These are phyloP conservation scores for Phytophthora pini DNA, from an alignment of 352 stramenopile genomes.

Conservation along the genomic window DNA sequence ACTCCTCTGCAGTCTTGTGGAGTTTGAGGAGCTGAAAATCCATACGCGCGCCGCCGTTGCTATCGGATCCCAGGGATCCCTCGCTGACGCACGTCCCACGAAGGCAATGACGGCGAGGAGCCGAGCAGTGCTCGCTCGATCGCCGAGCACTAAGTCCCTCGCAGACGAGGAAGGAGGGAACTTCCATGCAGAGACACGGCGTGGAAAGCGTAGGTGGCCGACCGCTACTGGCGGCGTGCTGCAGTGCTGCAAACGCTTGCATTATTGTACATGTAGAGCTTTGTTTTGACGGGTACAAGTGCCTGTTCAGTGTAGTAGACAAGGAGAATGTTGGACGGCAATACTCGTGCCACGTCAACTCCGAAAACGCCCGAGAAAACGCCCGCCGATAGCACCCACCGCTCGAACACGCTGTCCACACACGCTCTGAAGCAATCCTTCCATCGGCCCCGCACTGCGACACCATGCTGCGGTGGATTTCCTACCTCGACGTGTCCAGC, in stretches of 20 bases:
- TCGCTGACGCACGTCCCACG: conserved; percentile 30
- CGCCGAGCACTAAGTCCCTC: neutral
- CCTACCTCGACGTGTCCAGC: conserved; percentile 8
- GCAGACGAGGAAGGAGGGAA: conserved; percentile 49
- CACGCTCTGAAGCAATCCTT: neutral
- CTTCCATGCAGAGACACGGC: conserved; percentile 29
- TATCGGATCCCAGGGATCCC: conserved; percentile 11
- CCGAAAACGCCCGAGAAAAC: conserved; percentile 2
- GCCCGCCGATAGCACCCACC: conserved; percentile 8
- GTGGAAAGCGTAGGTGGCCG: conserved; percentile 35
- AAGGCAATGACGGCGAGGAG: neutral
- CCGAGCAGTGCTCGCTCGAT: no score
- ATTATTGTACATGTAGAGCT: neutral
- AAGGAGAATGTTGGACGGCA: neutral
- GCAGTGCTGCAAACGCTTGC: neutral
- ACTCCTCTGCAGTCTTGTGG: conserved; percentile 1
- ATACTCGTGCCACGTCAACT: conserved; percentile 3
- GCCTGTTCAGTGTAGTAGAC: neutral
- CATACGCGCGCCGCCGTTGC: neutral
- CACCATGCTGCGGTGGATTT: conserved; percentile 15
- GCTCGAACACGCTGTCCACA: neutral
- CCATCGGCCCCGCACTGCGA: conserved; percentile 16
- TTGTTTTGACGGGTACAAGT: no score
- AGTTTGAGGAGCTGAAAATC: conserved; percentile 2
- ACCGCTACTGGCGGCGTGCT: neutral